A percentile compares a stretch with the other conserved stretches of the same genome.
Evolutionary conservation across 176 grass and related monocot genomes (phyloP).

Genomic region (Chloris gayana): DNA sequence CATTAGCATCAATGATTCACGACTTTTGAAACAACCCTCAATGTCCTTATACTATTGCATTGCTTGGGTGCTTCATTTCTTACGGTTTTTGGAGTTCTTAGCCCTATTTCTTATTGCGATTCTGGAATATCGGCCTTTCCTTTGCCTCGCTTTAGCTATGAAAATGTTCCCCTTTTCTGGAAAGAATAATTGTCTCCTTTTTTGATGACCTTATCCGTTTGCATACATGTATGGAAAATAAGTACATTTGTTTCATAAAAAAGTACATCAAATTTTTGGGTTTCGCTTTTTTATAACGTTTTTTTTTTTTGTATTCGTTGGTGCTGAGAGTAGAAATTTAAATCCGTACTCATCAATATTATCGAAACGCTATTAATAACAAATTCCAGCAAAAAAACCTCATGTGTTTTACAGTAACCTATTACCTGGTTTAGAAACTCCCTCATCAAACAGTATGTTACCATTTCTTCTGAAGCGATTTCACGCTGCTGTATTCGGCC

Average conservation of each 20-base stretch:
- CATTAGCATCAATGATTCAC: conserved; percentile 45
- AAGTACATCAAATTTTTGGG: not conserved
- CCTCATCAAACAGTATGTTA: not conserved
- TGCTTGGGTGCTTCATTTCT: not conserved
- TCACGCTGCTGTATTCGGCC: not conserved
- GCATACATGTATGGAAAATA: not conserved
- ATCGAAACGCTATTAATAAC: not conserved
- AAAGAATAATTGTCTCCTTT: conserved; percentile 13
- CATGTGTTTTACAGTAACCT: no score
- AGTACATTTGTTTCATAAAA: no score
- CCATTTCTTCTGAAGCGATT: not conserved
- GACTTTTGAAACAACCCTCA: conserved; percentile 25
- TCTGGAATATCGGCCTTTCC: conserved; percentile 18
- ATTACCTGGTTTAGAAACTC: not conserved
- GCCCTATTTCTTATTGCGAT: conserved; percentile 7
- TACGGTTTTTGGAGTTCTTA: conserved; percentile 24
- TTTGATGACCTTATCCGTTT: conserved; percentile 23
- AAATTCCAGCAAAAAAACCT: not conserved
- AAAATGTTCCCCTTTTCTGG: conserved; percentile 7
- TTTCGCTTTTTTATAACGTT: no score
- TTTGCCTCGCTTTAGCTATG: not conserved
- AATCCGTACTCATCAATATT: not conserved
- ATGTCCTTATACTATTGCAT: conserved; percentile 9
- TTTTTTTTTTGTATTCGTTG: not conserved
- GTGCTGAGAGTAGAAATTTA: not conserved